phyloP scores from a whole-genome alignment of 225 moss, liverwort and hornwort genomes.

The Thuidium tamariscinum region DNA sequence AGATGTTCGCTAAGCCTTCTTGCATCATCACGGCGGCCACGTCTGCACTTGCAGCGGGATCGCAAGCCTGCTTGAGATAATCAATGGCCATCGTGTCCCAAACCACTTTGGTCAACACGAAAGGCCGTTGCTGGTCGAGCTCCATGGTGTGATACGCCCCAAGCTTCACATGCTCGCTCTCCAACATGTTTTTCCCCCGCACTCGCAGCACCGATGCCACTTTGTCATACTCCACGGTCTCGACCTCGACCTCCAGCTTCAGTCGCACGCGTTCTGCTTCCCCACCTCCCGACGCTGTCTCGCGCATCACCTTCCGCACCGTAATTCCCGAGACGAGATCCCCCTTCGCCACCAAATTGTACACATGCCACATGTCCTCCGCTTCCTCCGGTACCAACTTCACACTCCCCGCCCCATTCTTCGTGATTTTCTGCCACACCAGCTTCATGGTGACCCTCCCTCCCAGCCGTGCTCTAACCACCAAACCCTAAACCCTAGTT shows the following conservation, averaged over 20 bases:
- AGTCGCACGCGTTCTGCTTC: slow-evolving; percentile 90
- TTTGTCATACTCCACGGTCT: slow-evolving; percentile 89
- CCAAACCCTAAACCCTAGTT: background rate
- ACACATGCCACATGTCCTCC: slow-evolving; percentile 95
- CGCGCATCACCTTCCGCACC: slow-evolving; percentile 88
- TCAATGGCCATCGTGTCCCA: slow-evolving; percentile 91
- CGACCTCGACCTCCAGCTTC: slow-evolving; percentile 76
- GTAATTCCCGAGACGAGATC: slow-evolving; percentile 72
- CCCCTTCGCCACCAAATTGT: slow-evolving; percentile 61
- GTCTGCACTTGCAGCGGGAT: slow-evolving; percentile 78
- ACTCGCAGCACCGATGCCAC: slow-evolving; percentile 81
- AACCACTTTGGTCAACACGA: slow-evolving; percentile 49
- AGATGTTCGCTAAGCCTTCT: slow-evolving; percentile 83
- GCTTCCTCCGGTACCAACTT: slow-evolving; percentile 80
- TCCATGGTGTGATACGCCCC: slow-evolving; percentile 97
- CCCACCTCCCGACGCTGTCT: slow-evolving; percentile 71
- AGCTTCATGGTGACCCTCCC: slow-evolving; percentile 44
- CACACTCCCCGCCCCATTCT: slow-evolving; percentile 63
- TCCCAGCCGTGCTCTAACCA: background rate
- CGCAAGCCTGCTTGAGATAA: slow-evolving; percentile 78
- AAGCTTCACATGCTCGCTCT: slow-evolving; percentile 78
- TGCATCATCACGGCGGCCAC: slow-evolving; percentile 91
- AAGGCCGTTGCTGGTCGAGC: slow-evolving; percentile 85
- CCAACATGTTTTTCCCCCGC: slow-evolving; percentile 78
- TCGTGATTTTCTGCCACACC: slow-evolving; percentile 36